These are phyloP conservation scores for Candida smagusa DNA, from an alignment of 1,139 yeast species.

Conservation along the genomic window DNA sequence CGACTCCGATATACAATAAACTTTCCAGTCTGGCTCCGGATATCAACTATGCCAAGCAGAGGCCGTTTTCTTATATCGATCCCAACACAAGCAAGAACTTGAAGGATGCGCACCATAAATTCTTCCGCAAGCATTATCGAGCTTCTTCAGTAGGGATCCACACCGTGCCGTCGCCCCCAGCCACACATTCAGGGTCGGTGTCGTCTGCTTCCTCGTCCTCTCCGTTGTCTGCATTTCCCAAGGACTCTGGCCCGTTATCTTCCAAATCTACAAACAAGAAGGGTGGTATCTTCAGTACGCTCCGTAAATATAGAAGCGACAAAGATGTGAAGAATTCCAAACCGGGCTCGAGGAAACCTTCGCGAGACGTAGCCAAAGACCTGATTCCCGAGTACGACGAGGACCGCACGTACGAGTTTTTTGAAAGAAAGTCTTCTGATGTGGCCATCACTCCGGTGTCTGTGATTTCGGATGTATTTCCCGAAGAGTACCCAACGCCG, in stretches of 20 bases:
- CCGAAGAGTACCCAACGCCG: constrained; percentile 1
- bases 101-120: constrained; percentile 34
- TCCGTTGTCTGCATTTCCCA: neutral
- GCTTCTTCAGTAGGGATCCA: constrained; percentile 55
- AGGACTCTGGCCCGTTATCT: neutral
- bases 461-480: constrained; percentile 3
- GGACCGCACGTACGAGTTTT: constrained; percentile 1
- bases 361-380: neutral
- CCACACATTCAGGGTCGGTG: constrained; percentile 7
- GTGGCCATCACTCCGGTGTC: constrained; percentile 3
- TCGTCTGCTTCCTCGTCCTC: constrained; percentile 1
- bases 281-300: constrained; percentile 40
- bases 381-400: constrained; percentile 6
- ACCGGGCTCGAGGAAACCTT: neutral
- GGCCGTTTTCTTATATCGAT: constrained; percentile 60
- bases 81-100: constrained; percentile 19
- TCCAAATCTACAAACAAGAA: constrained; percentile 15
- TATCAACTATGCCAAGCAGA: constrained; percentile 22
- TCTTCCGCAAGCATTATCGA: constrained; percentile 59
- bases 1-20: constrained; percentile 28
- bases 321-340: neutral
- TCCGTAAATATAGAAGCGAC: constrained; percentile 28
- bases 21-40: constrained; percentile 15
- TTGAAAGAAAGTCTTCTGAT: neutral
- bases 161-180: constrained; percentile 18